Base-by-base conservation (phyloP, 1,284 basidiomycete species). In the Malassezia cuniculi region DNA sequence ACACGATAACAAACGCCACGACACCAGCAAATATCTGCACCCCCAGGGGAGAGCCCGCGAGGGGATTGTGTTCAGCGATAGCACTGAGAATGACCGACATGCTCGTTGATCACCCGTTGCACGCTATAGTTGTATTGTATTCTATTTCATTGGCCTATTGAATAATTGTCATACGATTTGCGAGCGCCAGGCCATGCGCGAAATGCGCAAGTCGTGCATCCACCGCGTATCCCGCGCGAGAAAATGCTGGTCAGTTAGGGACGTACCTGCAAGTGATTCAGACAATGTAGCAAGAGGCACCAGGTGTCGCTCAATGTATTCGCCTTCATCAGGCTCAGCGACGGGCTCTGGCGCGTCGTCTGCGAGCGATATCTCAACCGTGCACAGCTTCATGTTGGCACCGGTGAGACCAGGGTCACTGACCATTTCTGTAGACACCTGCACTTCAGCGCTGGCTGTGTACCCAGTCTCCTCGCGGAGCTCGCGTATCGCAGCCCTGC, bases 391-490 rank as follows among this genome's bases (percentile, higher is more conserved):
- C 63, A 66, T 64, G 28, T 57, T 63, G 3, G 61, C 51, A 5
- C 52, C 52, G 1, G 52, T 54, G 14, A 64, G 31, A 6, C 63
- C 63, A 1, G 62, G 60, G 29, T 64, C 60, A 29, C 57, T 62
- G 38, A 41, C 44, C 50, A 65, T 54, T n/a, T 52, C 42, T 0
- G 46, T 44, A 11, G 52, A 57, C 9, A 52, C 50, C 21, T 48
- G 28, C 11, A 67, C 55, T 5, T 39, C 29, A 8, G 61, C 50
- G 11, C 40, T 40, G 1, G 50, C 56, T 3, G 54, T 61, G 36
- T 64, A 68, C 3, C 65, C 65, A 0, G 64, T 68, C 44, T 66
- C 65, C 32, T 68, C 64, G 9, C 46, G 35, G 12, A 68, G 37
- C 33, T 66, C 60, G 10, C 61, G 40, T 25, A 60, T 41, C 0